phyloP scores from a whole-genome alignment of 306 rosid species.

The Macrotyloma uniflorum region DNA sequence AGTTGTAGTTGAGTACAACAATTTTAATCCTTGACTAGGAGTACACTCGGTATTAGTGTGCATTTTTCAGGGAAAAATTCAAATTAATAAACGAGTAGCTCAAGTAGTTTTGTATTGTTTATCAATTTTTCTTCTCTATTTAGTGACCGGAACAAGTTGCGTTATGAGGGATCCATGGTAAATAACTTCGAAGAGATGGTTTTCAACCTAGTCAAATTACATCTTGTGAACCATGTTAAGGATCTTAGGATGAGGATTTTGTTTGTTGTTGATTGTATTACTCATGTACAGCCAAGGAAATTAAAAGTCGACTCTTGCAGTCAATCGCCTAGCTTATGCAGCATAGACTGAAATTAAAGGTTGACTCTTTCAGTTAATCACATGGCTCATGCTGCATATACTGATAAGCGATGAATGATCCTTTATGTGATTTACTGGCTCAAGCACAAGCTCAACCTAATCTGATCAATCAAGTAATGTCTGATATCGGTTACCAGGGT shows the following conservation, averaged over 20 bases:
- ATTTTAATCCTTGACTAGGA: not conserved
- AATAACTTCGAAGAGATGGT: not conserved
- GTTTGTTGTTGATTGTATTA: not conserved
- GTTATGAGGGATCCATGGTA: not conserved
- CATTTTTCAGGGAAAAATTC: not conserved
- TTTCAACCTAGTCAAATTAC: not conserved
- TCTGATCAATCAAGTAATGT: not conserved
- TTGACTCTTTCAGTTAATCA: not conserved
- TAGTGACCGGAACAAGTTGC: not conserved
- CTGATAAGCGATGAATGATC: not conserved
- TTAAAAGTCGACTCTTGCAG: not conserved
- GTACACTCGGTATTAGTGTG: not conserved
- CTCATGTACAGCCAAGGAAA: not conserved
- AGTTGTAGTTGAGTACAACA: not conserved
- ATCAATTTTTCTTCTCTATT: constrained; percentile 25
- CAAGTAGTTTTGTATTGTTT: constrained; percentile 1
- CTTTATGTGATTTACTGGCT: constrained; percentile 8
- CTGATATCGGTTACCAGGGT: not conserved
- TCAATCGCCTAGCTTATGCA: constrained; percentile 10
- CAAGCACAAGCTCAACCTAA: constrained; percentile 21
- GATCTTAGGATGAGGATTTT: not conserved
- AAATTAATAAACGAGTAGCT: not conserved
- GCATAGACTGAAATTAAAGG: not conserved
- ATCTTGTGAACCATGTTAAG: not conserved
- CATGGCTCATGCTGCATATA: not conserved